Percentiles rank a stretch among this genome's conserved stretches.
Evolutionary conservation across 2,329 filamentous ascomycete species (phyloP).

Genomic region (Dendrostoma leiphaemia): DNA sequence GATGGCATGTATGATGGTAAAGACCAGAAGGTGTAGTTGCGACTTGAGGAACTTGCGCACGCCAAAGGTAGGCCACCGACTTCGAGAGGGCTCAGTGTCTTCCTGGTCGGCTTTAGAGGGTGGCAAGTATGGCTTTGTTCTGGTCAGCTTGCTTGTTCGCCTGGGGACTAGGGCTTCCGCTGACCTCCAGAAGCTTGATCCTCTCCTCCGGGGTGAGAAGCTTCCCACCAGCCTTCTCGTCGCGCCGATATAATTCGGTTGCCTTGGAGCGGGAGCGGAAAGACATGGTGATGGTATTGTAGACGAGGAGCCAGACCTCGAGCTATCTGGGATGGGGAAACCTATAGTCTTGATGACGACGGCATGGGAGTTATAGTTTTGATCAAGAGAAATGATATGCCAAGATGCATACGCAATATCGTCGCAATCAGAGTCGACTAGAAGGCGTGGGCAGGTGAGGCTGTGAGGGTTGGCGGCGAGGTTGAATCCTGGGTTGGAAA

Average conservation of each 20-base stretch:
- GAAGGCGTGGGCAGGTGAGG: background rate
- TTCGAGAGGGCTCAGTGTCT: constrained; percentile 19
- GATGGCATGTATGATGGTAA: constrained; percentile 70
- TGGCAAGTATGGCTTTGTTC: constrained; percentile 35
- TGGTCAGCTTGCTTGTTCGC: constrained; percentile 22
- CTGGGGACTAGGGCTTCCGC: constrained; percentile 8
- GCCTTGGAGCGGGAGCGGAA: constrained; percentile 32
- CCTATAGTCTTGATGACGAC: background rate
- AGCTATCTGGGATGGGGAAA: background rate
- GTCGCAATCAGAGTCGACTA: background rate
- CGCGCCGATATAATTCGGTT: constrained; percentile 41
- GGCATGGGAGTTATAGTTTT: background rate
- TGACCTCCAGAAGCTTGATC: constrained; percentile 44
- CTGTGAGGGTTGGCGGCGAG: constrained; percentile 5
- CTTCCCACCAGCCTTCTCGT: constrained; percentile 41
- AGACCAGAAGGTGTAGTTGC: constrained; percentile 66
- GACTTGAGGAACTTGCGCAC: constrained; percentile 60
- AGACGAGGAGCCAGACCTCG: background rate
- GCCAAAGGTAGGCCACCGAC: constrained; percentile 37
- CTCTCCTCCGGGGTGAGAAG: constrained; percentile 41
- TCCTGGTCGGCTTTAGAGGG: constrained; percentile 29
- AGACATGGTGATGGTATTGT: constrained; percentile 31
- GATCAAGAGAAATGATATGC: constrained; percentile 19
- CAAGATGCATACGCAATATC: constrained; percentile 3
- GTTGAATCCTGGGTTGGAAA: constrained; percentile 4